Conservation (phyloP, 2,329 filamentous ascomycete species). For the Teratosphaeria pseudoeucalypti region DNA sequence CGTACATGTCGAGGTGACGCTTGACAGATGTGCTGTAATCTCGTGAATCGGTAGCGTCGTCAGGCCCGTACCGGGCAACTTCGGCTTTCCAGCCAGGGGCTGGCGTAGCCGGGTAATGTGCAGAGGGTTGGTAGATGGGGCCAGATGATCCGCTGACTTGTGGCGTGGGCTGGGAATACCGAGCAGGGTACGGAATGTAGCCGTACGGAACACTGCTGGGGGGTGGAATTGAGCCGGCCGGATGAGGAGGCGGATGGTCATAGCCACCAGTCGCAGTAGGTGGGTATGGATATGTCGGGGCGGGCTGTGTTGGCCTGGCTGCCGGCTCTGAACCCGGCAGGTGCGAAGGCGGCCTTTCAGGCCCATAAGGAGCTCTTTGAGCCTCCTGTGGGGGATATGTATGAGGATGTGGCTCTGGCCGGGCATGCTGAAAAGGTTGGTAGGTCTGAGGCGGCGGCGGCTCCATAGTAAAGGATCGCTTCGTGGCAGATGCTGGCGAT, state of each 20-base stretch:
- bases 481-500: conserved; percentile 16
- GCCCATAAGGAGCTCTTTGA: conserved; percentile 10
- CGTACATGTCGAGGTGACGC: conserved; percentile 52
- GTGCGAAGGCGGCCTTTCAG: conserved; percentile 21
- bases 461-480: conserved; percentile 21
- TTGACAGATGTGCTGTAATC: conserved; percentile 45
- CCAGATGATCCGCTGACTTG: conserved; percentile 23
- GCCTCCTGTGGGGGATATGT: conserved; percentile 6
- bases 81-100: conserved; percentile 26
- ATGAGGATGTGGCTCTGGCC: conserved; percentile 10
- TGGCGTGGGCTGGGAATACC: conserved; percentile 31
- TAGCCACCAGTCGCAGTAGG: conserved; percentile 23
- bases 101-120: conserved; percentile 33
- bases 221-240: conserved; percentile 28
- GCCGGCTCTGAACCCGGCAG: conserved; percentile 20
- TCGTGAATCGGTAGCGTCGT: conserved; percentile 9
- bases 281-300: conserved; percentile 8
- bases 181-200: conserved; percentile 32
- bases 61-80: background rate
- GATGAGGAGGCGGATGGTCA: conserved; percentile 27
- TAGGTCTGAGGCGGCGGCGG: conserved; percentile 17
- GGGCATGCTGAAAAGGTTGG: conserved; percentile 8
- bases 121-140: conserved; percentile 32
- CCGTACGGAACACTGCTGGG: conserved; percentile 24
- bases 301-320: conserved; percentile 13